Base-by-base conservation (phyloP, 495 filamentous ascomycete species). In the Penicillium bialowiezense region DNA sequence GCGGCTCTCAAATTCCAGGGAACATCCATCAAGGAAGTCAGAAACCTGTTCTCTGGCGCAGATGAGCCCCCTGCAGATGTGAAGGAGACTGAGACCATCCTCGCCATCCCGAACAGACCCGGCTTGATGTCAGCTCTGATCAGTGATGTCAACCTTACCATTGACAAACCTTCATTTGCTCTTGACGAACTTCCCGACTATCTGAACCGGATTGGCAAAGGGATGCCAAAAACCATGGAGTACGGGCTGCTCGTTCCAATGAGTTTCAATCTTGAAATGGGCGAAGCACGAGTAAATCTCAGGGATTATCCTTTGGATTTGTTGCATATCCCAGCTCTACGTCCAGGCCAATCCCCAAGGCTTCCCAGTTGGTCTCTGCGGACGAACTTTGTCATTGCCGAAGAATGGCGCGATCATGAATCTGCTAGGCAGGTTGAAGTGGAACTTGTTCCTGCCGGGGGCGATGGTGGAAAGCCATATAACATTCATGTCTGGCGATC, bases 341-440 rank as follows among this genome's bases (percentile, higher is more conserved):
- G 88, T 47, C 71, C 86, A 7, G 86, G 83, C 1, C 93, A 97
- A 54, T 87, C 90, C 15, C 77, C 85, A 18, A 81, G 87, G 47
- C 63, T 92, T n/a, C 84, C 89, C 3, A 88, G 90, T 38, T 81
- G 92, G 72, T 88, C 85, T 2, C 73, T 97, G 52, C 84, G 83
- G 50, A 91, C 93, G 6, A 88, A 99, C 62, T 96, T 99, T 67
- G 91, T 99, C 13, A 87, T 99, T 49, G 95, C 90, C 2, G 93
- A 99, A 70, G 95, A 99, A 68, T 95, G 81, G 54, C 79, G 90
- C 41, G 87, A 87, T 26, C 59, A 76, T 37, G 80, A 89, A 65
- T 93, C 91, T 2, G 87, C 82, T 8, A 79, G 92, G 41, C 81
- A 87, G 53, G 87, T 91, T 31, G 79, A 81, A 43, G 84, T 99